Base-by-base conservation (phyloP, 352 stramenopile genomes). In the Discostella stelligera region DNA sequence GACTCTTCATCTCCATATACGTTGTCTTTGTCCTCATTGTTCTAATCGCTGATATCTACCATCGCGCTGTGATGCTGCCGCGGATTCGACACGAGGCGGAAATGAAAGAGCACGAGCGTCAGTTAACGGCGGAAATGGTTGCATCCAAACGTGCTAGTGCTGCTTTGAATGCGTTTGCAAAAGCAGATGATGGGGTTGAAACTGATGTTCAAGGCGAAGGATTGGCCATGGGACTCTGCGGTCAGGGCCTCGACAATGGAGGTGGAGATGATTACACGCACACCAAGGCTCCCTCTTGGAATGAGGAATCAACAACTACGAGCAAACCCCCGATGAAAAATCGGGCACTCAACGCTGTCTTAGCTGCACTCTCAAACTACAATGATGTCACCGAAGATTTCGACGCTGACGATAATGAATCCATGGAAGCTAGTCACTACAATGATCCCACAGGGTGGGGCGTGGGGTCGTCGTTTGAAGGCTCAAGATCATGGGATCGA, bases 11-110 rank as follows among this genome's bases (percentile, higher is more conserved):
- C 16, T 74, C 60, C 23, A 68, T 91, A 3, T 96, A 96, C 68
- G 39, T 84, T 4, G 23, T 85, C 11, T 96, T 95, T 80, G 90
- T 95, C 3, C 32, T 80, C 1, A 74, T 94, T 59, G 91, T 95
- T 5, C 58, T 95, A 14, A 71, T 84, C 2, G 89, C 87, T 1
- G 88, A 94, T 69, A 70, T 94, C 13, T 94, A 92, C 63, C 89
- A 93, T 71, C 75, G 88, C 37, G 76, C 84, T 20, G 83, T 93
- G 0, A 83, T 90, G 18, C 30, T 93, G 11, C 83, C 86, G 16
- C 71, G 88, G 56, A 58, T 89, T 13, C 46, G 39, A 63, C 37
- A 66, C 16, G 32, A 74, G 63, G 63, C 52, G 8, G 53, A 81
- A 61, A 77, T 76, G 50, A n/a, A 18, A 6, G 78, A 88, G 72